Evolutionary conservation across 306 rosid genomes (phyloP), one percentile per base, ranked within the genome.

Genomic region (Leucaena leucocephala): DNA sequence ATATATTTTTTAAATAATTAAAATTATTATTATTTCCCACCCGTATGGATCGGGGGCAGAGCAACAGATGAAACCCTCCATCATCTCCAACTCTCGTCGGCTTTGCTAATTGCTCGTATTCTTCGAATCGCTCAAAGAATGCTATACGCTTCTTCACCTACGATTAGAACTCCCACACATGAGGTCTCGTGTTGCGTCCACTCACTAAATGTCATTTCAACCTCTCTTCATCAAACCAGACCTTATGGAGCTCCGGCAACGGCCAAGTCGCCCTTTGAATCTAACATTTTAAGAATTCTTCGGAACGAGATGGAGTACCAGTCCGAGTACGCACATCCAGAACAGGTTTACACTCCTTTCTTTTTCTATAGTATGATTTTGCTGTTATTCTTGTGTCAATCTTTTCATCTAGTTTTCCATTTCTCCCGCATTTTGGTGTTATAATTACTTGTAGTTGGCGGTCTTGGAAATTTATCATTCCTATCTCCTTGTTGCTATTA

Each of bases 261-360:
- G 68, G 5, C 85, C 58, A 88, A 82, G 69, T 94, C 98, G 65
- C 94, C 91, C 15, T 76, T 92, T 82, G 87, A 88, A 33, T 84
- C 93, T 15, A 90, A 87, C 89, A 86, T 91, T 50, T 66, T 92
- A 57, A 81, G 97, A 83, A 78, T 92, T 21, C 91, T 92, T 17
- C 84, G 84, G 5, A 87, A 83, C 76, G 97, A 92, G 77, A 86
- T 90, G 19, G 83, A 83, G 74, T 89, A 86, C 84, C 91, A 86
- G 45, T 74, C 55, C 43, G 88, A 86, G 7, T 88, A 79, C 68
- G 92, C 94, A 49, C 97, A 93, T 80, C 91, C 91, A 3, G 81
- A 86, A 5, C 89, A 90, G 97, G 98, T 92, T 87, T 58, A 48
- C 77, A n/a, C 11, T 7, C 66, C 21, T 46, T 16, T 62, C n/a